Conservation (phyloP, 345 rosid genomes). For the Eutrema japonicum region DNA sequence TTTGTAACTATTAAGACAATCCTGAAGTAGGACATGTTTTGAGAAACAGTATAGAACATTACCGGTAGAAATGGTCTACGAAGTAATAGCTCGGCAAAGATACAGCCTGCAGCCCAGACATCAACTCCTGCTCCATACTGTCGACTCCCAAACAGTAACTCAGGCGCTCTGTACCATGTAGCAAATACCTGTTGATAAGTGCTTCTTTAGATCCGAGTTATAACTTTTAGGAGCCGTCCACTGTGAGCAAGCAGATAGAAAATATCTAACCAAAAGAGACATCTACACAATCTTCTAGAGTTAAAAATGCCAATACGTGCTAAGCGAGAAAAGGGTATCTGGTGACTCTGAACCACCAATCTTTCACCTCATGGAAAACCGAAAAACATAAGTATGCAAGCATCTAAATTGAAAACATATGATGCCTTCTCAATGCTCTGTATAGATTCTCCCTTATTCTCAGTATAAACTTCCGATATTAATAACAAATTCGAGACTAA, state of each 20-base stretch:
- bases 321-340: neutral
- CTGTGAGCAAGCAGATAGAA: slow-evolving; percentile 9
- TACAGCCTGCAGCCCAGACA: slow-evolving; percentile 72
- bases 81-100: slow-evolving; percentile 62
- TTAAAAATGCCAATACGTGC: neutral
- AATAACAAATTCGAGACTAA: neutral
- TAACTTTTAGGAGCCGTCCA: neutral
- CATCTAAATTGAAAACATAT: neutral
- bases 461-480: neutral
- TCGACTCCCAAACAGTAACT: slow-evolving; percentile 58
- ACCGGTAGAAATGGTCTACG: slow-evolving; percentile 64
- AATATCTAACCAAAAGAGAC: neutral
- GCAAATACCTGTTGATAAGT: slow-evolving; percentile 57
- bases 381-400: neutral
- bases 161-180: slow-evolving; percentile 71
- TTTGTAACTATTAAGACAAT: slow-evolving; percentile 5
- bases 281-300: slow-evolving; percentile 17
- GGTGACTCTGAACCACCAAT: neutral
- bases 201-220: neutral
- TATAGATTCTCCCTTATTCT: neutral
- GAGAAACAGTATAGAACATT: neutral
- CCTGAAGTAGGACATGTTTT: slow-evolving; percentile 2
- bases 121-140: slow-evolving; percentile 66
- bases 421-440: neutral
- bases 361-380: neutral